phyloP scores from a whole-genome alignment of 176 grass and related monocot species.

The Juncus effusus region DNA sequence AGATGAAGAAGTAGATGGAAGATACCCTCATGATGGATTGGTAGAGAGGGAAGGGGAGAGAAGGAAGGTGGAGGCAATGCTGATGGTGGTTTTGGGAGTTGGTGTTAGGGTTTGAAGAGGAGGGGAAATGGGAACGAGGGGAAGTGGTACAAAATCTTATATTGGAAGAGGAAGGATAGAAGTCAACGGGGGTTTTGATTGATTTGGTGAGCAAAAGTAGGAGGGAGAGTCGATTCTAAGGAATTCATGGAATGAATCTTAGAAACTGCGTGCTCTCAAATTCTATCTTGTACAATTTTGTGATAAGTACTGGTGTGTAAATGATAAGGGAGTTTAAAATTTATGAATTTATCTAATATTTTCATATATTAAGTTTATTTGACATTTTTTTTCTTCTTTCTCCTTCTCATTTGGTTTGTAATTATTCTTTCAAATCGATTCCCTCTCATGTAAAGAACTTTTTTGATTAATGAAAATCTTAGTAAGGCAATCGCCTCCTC shows the following conservation, averaged over 20 bases:
- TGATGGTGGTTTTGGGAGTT: not conserved
- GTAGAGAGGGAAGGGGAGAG: not conserved
- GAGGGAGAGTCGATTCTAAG: slow-evolving; percentile 14
- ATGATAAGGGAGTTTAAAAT: no score
- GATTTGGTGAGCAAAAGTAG: slow-evolving; percentile 24
- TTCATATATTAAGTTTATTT: no score
- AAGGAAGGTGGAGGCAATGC: not conserved
- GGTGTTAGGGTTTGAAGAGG: slow-evolving; percentile 6
- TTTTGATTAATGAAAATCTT: no score
- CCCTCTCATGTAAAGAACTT: no score
- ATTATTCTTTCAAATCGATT: no score
- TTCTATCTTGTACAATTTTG: no score
- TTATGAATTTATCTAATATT: no score
- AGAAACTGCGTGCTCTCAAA: no score
- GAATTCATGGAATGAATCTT: slow-evolving; percentile 8
- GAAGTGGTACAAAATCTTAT: not conserved
- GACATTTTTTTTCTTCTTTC: no score
- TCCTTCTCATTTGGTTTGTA: no score
- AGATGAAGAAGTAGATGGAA: slow-evolving; percentile 5
- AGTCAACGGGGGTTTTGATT: slow-evolving; percentile 22
- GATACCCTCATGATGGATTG: slow-evolving; percentile 12
- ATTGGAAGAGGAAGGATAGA: not conserved
- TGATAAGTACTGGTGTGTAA: no score
- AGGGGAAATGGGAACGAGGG: slow-evolving; percentile 11
- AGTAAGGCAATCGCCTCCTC: no score